Evolutionary conservation across 2,329 filamentous ascomycete genomes (phyloP).

Genomic region (Stenocarpella maydis): DNA sequence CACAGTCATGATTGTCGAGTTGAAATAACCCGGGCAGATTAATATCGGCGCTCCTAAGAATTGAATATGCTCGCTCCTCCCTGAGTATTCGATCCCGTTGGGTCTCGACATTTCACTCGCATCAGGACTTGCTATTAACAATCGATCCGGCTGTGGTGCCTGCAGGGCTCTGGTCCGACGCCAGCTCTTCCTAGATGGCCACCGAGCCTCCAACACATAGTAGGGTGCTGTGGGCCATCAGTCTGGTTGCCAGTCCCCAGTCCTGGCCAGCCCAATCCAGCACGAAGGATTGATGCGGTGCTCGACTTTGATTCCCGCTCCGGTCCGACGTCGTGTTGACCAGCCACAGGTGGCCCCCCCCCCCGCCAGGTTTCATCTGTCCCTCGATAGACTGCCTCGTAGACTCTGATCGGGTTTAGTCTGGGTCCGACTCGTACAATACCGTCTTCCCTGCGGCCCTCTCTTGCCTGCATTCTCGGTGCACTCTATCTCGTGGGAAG

Average conservation of each 20-base stretch:
- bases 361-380: constrained; percentile 23
- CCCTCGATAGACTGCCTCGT: constrained; percentile 22
- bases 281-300: constrained; percentile 17
- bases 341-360: constrained; percentile 18
- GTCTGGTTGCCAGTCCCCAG: no score
- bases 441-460: not conserved
- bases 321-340: constrained; percentile 18
- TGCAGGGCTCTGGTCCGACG: no score
- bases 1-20: constrained; percentile 55
- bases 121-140: constrained; percentile 3
- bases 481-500: not conserved
- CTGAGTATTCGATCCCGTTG: constrained; percentile 69
- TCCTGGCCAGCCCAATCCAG: not conserved
- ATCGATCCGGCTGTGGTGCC: not conserved
- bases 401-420: not conserved
- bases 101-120: constrained; percentile 61
- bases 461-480: not conserved
- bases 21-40: constrained; percentile 66
- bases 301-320: constrained; percentile 3
- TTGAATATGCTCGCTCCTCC: constrained; percentile 60
- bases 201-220: no score
- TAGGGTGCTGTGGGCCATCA: no score
- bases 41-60: constrained; percentile 70
- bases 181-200: no score
- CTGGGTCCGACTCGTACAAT: not conserved